These are phyloP conservation scores for Bauhinia variegata DNA, from an alignment of 306 rosid genomes.

Conservation along the genomic window DNA sequence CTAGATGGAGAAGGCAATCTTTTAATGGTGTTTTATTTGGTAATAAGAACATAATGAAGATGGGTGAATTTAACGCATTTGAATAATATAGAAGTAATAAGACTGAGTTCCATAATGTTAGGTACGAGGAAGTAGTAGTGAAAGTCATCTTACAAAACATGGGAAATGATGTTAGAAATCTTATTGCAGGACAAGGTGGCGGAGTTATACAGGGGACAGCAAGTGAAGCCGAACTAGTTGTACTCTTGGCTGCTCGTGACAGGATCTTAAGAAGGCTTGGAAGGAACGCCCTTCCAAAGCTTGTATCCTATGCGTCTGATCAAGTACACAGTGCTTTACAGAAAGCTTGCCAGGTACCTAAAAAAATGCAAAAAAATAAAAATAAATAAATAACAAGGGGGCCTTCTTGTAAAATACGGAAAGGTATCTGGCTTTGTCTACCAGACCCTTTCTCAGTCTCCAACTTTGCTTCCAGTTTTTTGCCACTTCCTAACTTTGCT, in stretches of 20 bases:
- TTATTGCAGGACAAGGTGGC: slow-evolving; percentile 80
- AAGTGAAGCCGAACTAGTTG: slow-evolving; percentile 95
- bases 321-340: slow-evolving; percentile 81
- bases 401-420: slow-evolving; percentile 20
- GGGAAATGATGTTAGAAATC: slow-evolving; percentile 32
- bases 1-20: neutral
- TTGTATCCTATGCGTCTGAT: slow-evolving; percentile 88
- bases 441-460: neutral
- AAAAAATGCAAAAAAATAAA: neutral
- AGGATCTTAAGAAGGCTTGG: slow-evolving; percentile 60
- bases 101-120: no score
- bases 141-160: slow-evolving; percentile 20
- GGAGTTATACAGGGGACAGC: slow-evolving; percentile 99
- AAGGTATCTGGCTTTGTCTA: slow-evolving; percentile 17
- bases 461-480: slow-evolving; percentile 18
- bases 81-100: no score
- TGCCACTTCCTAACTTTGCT: slow-evolving; percentile 9
- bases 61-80: no score
- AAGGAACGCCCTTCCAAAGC: slow-evolving; percentile 63
- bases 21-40: slow-evolving; percentile 11
- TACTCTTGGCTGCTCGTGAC: slow-evolving; percentile 89
- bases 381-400: slow-evolving; percentile 28
- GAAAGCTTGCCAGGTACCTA: slow-evolving; percentile 89
- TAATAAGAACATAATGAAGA: neutral
- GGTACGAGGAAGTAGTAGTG: neutral